phyloP scores from a whole-genome alignment of 2,329 filamentous ascomycete species.

The Cladosporium cucumerinum region DNA sequence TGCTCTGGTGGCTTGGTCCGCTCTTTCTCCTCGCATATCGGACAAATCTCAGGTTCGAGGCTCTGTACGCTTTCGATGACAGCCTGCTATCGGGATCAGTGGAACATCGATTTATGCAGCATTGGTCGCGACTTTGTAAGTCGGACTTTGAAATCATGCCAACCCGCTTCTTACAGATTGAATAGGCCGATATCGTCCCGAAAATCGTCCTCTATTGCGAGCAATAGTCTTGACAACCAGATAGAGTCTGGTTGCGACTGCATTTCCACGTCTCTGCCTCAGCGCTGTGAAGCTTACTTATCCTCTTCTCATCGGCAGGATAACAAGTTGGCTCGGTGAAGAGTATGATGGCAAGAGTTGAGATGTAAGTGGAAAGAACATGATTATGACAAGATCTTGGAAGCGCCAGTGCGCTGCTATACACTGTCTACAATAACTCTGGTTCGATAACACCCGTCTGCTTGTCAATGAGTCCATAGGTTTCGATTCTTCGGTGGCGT shows the following conservation, averaged over 20 bases:
- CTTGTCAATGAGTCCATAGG: slow-evolving; percentile 41
- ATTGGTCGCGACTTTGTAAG: background rate
- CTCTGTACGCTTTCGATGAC: background rate
- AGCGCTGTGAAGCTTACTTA: background rate
- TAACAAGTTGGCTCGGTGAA: background rate
- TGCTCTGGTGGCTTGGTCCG: background rate
- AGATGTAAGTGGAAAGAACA: no score
- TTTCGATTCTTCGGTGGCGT: slow-evolving; percentile 44
- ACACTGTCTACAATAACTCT: slow-evolving; percentile 28
- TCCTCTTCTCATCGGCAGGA: background rate
- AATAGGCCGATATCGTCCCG: background rate
- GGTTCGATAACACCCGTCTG: slow-evolving; percentile 44
- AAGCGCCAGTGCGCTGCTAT: no score
- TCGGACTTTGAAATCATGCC: background rate
- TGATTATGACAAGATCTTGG: no score
- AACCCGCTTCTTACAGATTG: background rate
- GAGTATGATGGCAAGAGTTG: no score
- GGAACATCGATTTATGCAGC: background rate
- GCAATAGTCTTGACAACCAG: background rate
- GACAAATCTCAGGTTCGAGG: background rate
- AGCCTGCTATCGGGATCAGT: background rate
- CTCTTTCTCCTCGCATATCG: background rate
- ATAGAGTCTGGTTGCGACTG: background rate
- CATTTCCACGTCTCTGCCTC: background rate
- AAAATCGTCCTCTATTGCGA: background rate